phyloP scores from a whole-genome alignment of 805 yeast genomes.

The Jamesozyma hellenica region DNA sequence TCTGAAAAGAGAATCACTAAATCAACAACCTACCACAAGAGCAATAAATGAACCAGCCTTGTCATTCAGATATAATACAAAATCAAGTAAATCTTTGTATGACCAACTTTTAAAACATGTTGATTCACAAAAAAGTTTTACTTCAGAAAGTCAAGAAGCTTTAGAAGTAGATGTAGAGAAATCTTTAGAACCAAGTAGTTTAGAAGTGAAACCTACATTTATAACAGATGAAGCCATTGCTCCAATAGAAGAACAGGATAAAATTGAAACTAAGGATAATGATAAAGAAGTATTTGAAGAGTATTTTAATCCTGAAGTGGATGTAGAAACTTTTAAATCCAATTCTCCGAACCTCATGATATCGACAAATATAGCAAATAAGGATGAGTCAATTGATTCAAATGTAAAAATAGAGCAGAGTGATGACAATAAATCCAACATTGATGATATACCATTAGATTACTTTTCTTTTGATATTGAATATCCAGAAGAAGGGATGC shows the following conservation, averaged over 20 bases:
- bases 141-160: not conserved
- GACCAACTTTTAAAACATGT: slow-evolving; percentile 37
- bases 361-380: not conserved
- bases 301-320: not conserved
- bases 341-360: not conserved
- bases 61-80: slow-evolving; percentile 57
- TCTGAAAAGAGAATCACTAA: slow-evolving; percentile 59
- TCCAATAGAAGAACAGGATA: not conserved
- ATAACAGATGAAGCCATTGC: not conserved
- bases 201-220: not conserved
- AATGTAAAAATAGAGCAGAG: not conserved
- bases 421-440: not conserved
- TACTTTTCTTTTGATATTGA: slow-evolving; percentile 42
- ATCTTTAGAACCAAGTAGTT: not conserved
- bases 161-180: not conserved
- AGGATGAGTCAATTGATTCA: not conserved
- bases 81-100: slow-evolving; percentile 32
- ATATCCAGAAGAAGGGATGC: slow-evolving; percentile 18
- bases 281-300: not conserved
- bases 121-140: not conserved
- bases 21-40: slow-evolving; percentile 59
- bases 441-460: slow-evolving; percentile 62
- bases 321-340: not conserved
- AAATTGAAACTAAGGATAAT: not conserved
- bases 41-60: slow-evolving; percentile 71